phyloP scores from a whole-genome alignment of 2,329 filamentous ascomycete species.

The Coniella vitis region DNA sequence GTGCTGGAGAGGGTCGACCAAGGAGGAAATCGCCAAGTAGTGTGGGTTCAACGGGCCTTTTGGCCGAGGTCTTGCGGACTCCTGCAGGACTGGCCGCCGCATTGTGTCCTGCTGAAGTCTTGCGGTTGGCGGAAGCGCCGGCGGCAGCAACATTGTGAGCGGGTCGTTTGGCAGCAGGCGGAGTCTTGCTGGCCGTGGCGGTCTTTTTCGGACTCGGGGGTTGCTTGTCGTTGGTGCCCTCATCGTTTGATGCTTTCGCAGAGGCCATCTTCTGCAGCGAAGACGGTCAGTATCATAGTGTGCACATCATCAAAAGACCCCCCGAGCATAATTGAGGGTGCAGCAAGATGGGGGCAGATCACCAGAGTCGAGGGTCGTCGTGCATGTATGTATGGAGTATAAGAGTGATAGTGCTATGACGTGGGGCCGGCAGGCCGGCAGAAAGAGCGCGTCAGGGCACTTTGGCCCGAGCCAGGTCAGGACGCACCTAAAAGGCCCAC shows the following conservation, averaged over 20 bases:
- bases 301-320: too few relatives aligned
- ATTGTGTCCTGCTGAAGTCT: slow-evolving; percentile 23
- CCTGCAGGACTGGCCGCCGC: slow-evolving; percentile 22
- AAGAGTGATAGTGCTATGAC: slow-evolving; percentile 1
- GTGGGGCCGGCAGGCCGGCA: slow-evolving; percentile 4
- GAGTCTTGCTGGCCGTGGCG: slow-evolving; percentile 17
- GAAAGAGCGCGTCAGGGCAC: neutral
- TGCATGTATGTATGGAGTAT: too few relatives aligned
- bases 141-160: slow-evolving; percentile 20
- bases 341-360: slow-evolving; percentile 1
- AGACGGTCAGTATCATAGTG: slow-evolving; percentile 9
- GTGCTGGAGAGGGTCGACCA: slow-evolving; percentile 49
- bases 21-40: slow-evolving; percentile 52
- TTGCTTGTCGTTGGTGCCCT: slow-evolving; percentile 14
- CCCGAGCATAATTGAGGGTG: neutral
- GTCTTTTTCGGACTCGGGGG: slow-evolving; percentile 9
- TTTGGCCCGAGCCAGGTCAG: neutral
- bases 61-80: slow-evolving; percentile 25
- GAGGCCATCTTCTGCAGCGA: slow-evolving; percentile 15
- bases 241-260: slow-evolving; percentile 15
- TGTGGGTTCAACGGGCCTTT: slow-evolving; percentile 38
- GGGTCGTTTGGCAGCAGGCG: slow-evolving; percentile 11
- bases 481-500: slow-evolving; percentile 16
- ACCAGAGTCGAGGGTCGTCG: neutral
- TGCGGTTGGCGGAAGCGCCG: slow-evolving; percentile 22